Conservation (phyloP, 768 basidiomycete species). For the Naematelia aurantialba region DNA sequence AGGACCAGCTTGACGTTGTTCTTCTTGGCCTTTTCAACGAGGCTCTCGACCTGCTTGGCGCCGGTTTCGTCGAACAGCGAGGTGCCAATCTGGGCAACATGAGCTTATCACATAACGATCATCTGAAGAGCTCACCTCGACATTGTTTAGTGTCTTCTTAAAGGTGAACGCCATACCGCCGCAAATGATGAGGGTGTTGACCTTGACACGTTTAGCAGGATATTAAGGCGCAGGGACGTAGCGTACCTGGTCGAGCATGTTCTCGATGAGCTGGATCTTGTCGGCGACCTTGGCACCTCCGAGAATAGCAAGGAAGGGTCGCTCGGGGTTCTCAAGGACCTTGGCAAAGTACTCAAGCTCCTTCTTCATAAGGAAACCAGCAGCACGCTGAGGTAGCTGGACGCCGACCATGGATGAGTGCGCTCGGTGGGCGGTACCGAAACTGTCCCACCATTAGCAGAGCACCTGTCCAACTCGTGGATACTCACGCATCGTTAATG, state of each 20-base stretch:
- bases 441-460: slow-evolving; percentile 46
- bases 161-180: slow-evolving; percentile 99
- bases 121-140: slow-evolving; percentile 57
- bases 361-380: slow-evolving; percentile 96
- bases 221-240: not conserved
- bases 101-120: not conserved
- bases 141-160: slow-evolving; percentile 83
- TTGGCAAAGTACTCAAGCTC: slow-evolving; percentile 99
- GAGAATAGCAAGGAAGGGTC: slow-evolving; percentile 95
- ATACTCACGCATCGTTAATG: slow-evolving; percentile 76
- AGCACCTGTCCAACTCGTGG: not conserved
- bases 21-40: slow-evolving; percentile 86
- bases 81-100: slow-evolving; percentile 68
- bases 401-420: slow-evolving; percentile 99
- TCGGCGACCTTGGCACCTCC: slow-evolving; percentile 99
- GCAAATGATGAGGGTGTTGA: slow-evolving; percentile 90
- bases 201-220: slow-evolving; percentile 54
- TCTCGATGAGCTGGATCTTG: slow-evolving; percentile 98
- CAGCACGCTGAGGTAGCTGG: slow-evolving; percentile 82
- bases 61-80: slow-evolving; percentile 91
- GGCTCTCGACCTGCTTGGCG: slow-evolving; percentile 71
- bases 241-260: slow-evolving; percentile 95
- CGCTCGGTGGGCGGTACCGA: slow-evolving; percentile 96
- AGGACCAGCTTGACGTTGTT: slow-evolving; percentile 92
- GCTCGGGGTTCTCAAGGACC: slow-evolving; percentile 86